A percentile compares a stretch with the other conserved stretches of the same genome.
Evolutionary conservation across 352 stramenopile species (phyloP).

Genomic region (Globisporangium lucens): DNA sequence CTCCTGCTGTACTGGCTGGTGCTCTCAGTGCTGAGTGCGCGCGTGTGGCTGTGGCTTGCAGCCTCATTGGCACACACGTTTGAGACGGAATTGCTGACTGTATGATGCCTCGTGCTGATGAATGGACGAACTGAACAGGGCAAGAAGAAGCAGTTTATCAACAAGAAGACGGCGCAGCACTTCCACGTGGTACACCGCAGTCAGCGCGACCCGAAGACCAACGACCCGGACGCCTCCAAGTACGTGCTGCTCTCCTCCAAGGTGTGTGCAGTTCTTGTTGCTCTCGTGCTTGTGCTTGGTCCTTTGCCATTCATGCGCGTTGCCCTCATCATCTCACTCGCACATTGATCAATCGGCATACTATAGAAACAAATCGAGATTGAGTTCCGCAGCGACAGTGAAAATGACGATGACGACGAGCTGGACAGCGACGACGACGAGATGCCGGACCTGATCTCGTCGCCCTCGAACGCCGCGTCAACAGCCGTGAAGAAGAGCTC

Average conservation of each 20-base stretch:
- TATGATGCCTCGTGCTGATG: neutral
- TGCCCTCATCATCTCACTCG: neutral
- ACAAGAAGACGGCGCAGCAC: slow-evolving; percentile 85
- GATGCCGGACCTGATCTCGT: slow-evolving; percentile 47
- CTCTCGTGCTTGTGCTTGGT: neutral
- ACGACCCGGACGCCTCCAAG: slow-evolving; percentile 82
- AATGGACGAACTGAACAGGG: slow-evolving; percentile 21
- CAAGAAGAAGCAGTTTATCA: slow-evolving; percentile 83
- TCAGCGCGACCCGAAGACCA: slow-evolving; percentile 73
- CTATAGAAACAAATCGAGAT: slow-evolving; percentile 52
- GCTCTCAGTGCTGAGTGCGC: neutral
- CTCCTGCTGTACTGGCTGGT: neutral
- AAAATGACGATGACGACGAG: slow-evolving; percentile 32
- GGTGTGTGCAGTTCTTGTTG: slow-evolving; percentile 10
- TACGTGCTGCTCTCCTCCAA: slow-evolving; percentile 77
- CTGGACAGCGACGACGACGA: slow-evolving; percentile 52
- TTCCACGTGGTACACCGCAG: slow-evolving; percentile 87
- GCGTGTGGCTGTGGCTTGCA: neutral
- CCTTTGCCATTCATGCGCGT: neutral
- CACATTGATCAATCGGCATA: neutral
- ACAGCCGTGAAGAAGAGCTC: slow-evolving; percentile 17
- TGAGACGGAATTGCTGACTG: neutral
- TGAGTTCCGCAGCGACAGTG: slow-evolving; percentile 53
- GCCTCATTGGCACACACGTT: neutral
- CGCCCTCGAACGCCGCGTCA: slow-evolving; percentile 13